Conservation (phyloP, 2,329 filamentous ascomycete species). For the Sordariomycetes sp. region DNA sequence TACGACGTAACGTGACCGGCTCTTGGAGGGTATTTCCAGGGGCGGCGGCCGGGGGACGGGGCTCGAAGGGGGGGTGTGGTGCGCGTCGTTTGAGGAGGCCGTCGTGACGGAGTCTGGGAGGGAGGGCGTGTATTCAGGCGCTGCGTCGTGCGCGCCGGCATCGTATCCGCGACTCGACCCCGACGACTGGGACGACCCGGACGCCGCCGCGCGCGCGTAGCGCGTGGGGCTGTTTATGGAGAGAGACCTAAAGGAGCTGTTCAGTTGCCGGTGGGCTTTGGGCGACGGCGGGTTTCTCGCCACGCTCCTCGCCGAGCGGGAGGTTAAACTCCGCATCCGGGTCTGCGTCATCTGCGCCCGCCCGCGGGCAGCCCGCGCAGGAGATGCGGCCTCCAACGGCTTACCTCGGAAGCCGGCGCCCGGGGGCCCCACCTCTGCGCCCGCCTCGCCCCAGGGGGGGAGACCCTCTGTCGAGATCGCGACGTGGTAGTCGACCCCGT, state of each 20-base stretch:
- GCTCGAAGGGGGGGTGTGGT: not conserved
- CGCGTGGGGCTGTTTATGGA: not conserved
- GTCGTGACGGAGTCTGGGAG: not conserved
- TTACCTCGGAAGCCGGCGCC: not conserved
- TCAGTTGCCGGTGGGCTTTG: not conserved
- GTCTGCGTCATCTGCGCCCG: not conserved
- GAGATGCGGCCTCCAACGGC: not conserved
- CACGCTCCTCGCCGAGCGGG: slow-evolving; percentile 2
- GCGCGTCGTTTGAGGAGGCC: not conserved
- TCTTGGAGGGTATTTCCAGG: not conserved
- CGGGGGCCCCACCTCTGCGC: slow-evolving; percentile 3
- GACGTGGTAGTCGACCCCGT: slow-evolving; percentile 46
- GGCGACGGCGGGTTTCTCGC: not conserved
- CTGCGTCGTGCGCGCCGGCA: not conserved
- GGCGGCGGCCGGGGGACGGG: not conserved
- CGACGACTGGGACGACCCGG: not conserved
- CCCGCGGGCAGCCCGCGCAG: not conserved
- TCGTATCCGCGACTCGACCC: not conserved
- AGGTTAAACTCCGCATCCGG: not conserved
- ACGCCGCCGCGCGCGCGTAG: not conserved
- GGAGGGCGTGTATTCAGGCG: not conserved
- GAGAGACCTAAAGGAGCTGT: not conserved
- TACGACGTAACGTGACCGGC: not conserved
- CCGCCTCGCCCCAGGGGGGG: slow-evolving; percentile 30
- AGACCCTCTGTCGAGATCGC: slow-evolving; percentile 28